A percentile compares a stretch with the other conserved stretches of the same genome.
Evolutionary conservation across 768 basidiomycete genomes (phyloP).

Genomic region (Neoboletus subvelutipes): DNA sequence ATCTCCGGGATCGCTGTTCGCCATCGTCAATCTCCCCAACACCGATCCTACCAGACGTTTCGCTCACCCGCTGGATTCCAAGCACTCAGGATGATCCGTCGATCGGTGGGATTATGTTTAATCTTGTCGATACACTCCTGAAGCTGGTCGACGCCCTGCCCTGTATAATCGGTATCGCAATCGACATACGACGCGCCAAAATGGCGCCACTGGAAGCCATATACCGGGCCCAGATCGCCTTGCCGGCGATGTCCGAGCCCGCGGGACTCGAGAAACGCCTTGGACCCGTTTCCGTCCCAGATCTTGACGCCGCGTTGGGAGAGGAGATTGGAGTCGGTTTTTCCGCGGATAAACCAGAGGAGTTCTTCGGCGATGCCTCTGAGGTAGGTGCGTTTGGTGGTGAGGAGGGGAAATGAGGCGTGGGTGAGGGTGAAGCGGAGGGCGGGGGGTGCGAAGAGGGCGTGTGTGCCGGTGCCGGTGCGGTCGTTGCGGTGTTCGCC

Average conservation of each 20-base stretch:
- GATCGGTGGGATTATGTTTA: conserved; percentile 87
- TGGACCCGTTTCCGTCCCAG: conserved; percentile 95
- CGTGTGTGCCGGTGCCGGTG: too few relatives aligned
- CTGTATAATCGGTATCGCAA: conserved; percentile 72
- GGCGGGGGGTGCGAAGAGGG: conserved; percentile 63
- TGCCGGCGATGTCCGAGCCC: conserved; percentile 80
- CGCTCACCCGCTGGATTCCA: conserved; percentile 94
- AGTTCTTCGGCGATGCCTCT: conserved; percentile 92
- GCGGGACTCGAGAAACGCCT: conserved; percentile 79
- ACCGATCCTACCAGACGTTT: not conserved
- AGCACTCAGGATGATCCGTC: conserved; percentile 90
- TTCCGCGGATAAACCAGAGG: conserved; percentile 88
- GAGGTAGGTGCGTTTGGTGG: conserved; percentile 92
- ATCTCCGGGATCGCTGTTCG: conserved; percentile 46
- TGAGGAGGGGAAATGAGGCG: conserved; percentile 79
- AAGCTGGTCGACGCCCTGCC: conserved; percentile 90
- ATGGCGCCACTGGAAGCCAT: conserved; percentile 85
- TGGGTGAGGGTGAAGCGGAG: conserved; percentile 85
- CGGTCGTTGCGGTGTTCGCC: too few relatives aligned
- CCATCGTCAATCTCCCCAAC: not conserved
- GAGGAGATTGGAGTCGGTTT: conserved; percentile 76
- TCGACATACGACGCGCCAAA: conserved; percentile 83
- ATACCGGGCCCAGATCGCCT: conserved; percentile 82
- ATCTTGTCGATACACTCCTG: conserved; percentile 88
- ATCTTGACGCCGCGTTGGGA: conserved; percentile 86